A percentile compares a stretch with the other conserved stretches of the same genome.
Evolutionary conservation across 805 yeast species (phyloP).

Genomic region (Starmera amethionina): DNA sequence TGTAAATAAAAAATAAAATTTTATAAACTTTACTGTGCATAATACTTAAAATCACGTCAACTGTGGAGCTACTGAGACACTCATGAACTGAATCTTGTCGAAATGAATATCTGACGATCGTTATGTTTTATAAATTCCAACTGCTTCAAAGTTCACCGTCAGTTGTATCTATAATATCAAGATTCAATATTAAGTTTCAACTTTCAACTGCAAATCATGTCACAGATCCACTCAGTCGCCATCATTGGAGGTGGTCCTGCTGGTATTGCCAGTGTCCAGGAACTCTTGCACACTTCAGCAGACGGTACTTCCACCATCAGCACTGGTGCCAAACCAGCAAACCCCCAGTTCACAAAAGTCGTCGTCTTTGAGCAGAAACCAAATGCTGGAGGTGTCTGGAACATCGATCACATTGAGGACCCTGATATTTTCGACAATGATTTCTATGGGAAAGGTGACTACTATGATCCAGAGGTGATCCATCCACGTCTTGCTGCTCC

Average conservation of each 20-base stretch:
- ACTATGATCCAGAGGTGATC: conserved; percentile 23
- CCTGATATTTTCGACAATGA: conserved; percentile 15
- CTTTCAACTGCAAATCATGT: no score
- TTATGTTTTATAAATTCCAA: no score
- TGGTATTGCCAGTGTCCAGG: conserved; percentile 25
- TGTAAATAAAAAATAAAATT: no score
- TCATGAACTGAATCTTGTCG: no score
- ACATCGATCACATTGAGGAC: conserved; percentile 11
- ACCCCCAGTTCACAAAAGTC: conserved; percentile 20
- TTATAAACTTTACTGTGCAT: no score
- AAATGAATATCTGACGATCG: no score
- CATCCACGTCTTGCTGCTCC: conserved; percentile 10
- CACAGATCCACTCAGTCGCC: conserved; percentile 19
- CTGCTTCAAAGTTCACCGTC: no score
- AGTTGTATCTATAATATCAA: no score
- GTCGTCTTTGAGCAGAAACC: conserved; percentile 32
- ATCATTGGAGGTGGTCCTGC: conserved; percentile 29
- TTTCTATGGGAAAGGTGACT: conserved; percentile 19
- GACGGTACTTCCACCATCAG: conserved; percentile 20
- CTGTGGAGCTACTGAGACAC: no score
- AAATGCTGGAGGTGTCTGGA: conserved; percentile 34
- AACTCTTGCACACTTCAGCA: conserved; percentile 19
- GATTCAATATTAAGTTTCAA: no score
- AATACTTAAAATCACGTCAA: no score
- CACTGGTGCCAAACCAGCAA: conserved; percentile 3